Evolutionary conservation across 2,329 filamentous ascomycete genomes (phyloP).

Genomic region (Penicillium brevicompactum): DNA sequence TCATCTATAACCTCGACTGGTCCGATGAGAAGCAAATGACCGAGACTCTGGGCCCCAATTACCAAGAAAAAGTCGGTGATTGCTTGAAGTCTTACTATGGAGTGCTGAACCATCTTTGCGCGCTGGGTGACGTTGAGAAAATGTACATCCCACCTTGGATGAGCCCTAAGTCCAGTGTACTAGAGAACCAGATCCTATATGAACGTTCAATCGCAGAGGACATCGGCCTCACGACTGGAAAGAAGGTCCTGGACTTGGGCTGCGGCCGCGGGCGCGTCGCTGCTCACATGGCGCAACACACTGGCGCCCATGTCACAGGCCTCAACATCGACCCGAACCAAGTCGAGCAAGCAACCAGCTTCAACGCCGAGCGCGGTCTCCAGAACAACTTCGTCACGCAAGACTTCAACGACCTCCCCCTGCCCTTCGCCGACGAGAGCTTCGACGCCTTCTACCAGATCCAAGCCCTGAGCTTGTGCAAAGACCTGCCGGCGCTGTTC

Average conservation of each 20-base stretch:
- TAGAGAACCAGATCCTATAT: constrained; percentile 57
- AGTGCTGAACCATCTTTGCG: constrained; percentile 58
- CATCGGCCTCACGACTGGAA: constrained; percentile 49
- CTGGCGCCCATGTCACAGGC: constrained; percentile 53
- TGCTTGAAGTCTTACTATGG: constrained; percentile 57
- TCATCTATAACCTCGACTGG: constrained; percentile 61
- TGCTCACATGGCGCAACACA: constrained; percentile 55
- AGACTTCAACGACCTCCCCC: constrained; percentile 56
- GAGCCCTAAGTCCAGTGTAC: constrained; percentile 52
- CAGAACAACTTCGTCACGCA: constrained; percentile 52
- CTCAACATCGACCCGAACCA: constrained; percentile 60
- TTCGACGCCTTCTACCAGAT: constrained; percentile 61
- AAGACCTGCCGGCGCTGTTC: constrained; percentile 51
- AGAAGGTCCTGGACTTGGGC: constrained; percentile 55
- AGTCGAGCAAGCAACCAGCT: constrained; percentile 49
- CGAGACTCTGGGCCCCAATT: constrained; percentile 51
- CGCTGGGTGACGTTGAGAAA: constrained; percentile 59
- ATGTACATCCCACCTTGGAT: constrained; percentile 61
- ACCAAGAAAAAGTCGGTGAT: constrained; percentile 54
- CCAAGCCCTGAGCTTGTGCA: constrained; percentile 59
- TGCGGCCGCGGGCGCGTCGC: constrained; percentile 58
- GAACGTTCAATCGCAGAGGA: constrained; percentile 54
- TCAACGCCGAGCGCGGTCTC: constrained; percentile 49
- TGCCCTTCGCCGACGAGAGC: constrained; percentile 52
- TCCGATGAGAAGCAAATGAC: constrained; percentile 54